phyloP scores from a whole-genome alignment of 2,329 filamentous ascomycete species.

The Ascochyta lentis region DNA sequence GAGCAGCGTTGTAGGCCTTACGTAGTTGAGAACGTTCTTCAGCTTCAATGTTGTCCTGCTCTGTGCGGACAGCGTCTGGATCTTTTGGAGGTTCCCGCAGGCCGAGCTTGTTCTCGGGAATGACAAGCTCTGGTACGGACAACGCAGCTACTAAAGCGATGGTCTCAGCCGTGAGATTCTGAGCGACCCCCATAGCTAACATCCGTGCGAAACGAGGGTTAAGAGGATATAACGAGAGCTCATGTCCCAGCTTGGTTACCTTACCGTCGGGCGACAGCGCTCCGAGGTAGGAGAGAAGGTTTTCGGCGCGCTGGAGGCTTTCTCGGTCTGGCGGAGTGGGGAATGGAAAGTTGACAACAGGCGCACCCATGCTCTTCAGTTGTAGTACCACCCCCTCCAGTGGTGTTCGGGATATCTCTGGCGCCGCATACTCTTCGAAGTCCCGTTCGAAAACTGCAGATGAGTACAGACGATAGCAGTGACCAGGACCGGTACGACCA shows the following conservation, averaged over 20 bases:
- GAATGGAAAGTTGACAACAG: slow-evolving; percentile 94
- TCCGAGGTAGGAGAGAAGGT: slow-evolving; percentile 82
- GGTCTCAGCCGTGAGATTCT: slow-evolving; percentile 82
- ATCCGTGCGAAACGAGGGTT: slow-evolving; percentile 92
- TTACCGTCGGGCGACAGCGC: slow-evolving; percentile 75
- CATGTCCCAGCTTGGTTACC: slow-evolving; percentile 79
- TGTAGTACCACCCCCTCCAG: slow-evolving; percentile 90
- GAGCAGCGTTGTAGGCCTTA: slow-evolving; percentile 72
- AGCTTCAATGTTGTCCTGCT: slow-evolving; percentile 74
- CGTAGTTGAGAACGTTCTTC: slow-evolving; percentile 70
- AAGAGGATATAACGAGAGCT: slow-evolving; percentile 87
- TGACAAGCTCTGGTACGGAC: slow-evolving; percentile 86
- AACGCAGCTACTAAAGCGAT: slow-evolving; percentile 88
- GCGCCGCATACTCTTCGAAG: slow-evolving; percentile 83
- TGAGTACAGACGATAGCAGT: slow-evolving; percentile 94
- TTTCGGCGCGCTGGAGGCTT: slow-evolving; percentile 82
- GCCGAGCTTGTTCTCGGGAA: slow-evolving; percentile 80
- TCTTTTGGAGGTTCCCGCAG: slow-evolving; percentile 59
- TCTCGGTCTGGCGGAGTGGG: slow-evolving; percentile 84
- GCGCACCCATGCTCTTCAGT: slow-evolving; percentile 91
- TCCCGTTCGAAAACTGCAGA: slow-evolving; percentile 92
- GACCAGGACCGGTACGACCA: slow-evolving; percentile 91
- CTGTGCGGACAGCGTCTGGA: slow-evolving; percentile 58
- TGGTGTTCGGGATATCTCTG: slow-evolving; percentile 88
- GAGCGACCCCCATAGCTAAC: slow-evolving; percentile 82